Base-by-base conservation (phyloP, 1,284 basidiomycete species). In the Puccinia hordei region DNA sequence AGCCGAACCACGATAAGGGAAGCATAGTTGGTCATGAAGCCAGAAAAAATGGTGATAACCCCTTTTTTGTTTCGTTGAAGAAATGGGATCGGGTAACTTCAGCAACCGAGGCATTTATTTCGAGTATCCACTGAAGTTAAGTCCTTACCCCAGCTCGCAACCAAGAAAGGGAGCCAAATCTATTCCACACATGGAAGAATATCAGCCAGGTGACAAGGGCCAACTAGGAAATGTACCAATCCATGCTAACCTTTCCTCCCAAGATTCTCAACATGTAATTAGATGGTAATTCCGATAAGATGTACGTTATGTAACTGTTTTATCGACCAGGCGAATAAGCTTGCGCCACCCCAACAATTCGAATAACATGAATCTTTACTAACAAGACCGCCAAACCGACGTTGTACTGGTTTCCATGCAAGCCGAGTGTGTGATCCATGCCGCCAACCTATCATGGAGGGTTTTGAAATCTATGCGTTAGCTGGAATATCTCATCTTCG, bases 181-280 rank as follows among this genome's bases (percentile, higher is more conserved):
- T 79, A 49, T 68, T 1, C n/a, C 22, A 44, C 22, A 24, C 63
- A 66, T 66, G 13, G 1, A 8, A 44, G 33, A 44, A 66, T 19
- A 33, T 55, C 8, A 27, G 24, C 81, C 82, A 30, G 66, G 44
- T 4, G 17, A 53, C 46, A 22, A 51, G 19, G 22, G 9, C n/a
- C 19, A 53, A 33, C 1, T 15, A 30, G 38, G 5, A 44, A 68
- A 19, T 68, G 1, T 68, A 22, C 30, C n/a, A 27, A 30, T 46
- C 6, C 30, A 1, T 5, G 22, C 71, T 27, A 5, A 82, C 81
- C 53, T 84, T 83, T 61, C 81, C 82, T 4, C 82, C 82, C 22
- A 83, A 9, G 57, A 78, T 81, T 15, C 81, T 72, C 33, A 84
- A 63, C 61, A 82, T 55, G 55, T 82, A 81, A 80, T 84, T 84